Evolutionary conservation across 2,329 filamentous ascomycete species (phyloP), one percentile per base, ranked within the genome.

Genomic region (Eutypella sp.): DNA sequence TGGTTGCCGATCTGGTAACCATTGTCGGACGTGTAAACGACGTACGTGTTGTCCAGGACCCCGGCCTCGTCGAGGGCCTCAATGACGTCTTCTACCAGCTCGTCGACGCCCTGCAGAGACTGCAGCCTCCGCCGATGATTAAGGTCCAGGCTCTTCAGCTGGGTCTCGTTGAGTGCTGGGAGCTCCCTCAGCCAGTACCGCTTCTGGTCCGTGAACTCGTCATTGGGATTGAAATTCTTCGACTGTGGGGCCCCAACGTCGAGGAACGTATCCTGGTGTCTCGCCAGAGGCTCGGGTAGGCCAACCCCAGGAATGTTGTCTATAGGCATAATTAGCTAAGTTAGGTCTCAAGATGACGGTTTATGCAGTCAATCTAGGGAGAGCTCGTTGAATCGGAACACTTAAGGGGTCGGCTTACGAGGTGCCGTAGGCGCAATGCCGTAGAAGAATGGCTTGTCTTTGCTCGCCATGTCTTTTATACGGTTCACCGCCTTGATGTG

Each of bases 111-210:
- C 49, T 71, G 68, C 16, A 74, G 58, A 4, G 68, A 55, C 41
- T 70, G 62, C 43, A 78, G 64, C 13, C 72, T 67, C 41, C 70
- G 67, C 5, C 69, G 64, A 47, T 75, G 74, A 40, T 71, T 75
- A 19, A 72, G 64, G 16, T 79, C 77, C 44, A 74, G 67, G 54
- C 74, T 76, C 1, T 63, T 64, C 24, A 72, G 56, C 5, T 64
- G 60, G 5, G 63, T 61, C 4, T 58, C 53, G 18, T 59, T 66
- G 19, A 46, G 37, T 5, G 37, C 19, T 1, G 27, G 37, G 2
- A 41, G 37, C 5, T 37, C 29, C 7, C 19, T 10, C 37, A 45
- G 5, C 11, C 19, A 15, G 18, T 22, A 11, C 36, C 33, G 6
- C 20, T 16, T 16, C 33, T 16, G 33, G 11, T 4, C n/a, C n/a